Evolutionary conservation across 805 yeast genomes (phyloP).

Genomic region (Cyberlindnera nakhonratchasimensis): DNA sequence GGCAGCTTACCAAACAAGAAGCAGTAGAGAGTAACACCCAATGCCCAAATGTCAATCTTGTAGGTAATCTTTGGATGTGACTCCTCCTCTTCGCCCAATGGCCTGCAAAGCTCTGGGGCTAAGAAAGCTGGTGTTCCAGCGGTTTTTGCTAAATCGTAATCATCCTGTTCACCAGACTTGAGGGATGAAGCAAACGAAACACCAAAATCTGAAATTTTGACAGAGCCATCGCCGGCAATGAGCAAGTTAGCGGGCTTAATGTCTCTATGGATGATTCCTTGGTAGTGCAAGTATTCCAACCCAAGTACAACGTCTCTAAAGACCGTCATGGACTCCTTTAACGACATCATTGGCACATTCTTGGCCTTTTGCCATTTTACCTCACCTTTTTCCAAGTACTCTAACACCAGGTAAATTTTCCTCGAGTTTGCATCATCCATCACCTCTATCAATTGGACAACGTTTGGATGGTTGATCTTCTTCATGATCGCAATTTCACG

Average conservation of each 20-base stretch:
- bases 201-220: constrained; percentile 96
- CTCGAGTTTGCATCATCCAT: constrained; percentile 80
- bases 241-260: constrained; percentile 92
- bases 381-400: constrained; percentile 88
- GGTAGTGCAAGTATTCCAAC: constrained; percentile 83
- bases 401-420: constrained; percentile 86
- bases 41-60: constrained; percentile 96
- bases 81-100: constrained; percentile 29
- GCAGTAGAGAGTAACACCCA: constrained; percentile 90
- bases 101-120: constrained; percentile 87
- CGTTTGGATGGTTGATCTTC: constrained; percentile 87
- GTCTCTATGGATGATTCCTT: constrained; percentile 91
- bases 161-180: constrained; percentile 48
- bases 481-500: constrained; percentile 92
- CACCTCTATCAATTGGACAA: constrained; percentile 83
- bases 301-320: constrained; percentile 85
- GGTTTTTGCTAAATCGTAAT: constrained; percentile 85
- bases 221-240: constrained; percentile 63
- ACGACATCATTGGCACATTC: constrained; percentile 65
- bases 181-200: constrained; percentile 69
- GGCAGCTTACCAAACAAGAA: constrained; percentile 86
- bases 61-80: constrained; percentile 55
- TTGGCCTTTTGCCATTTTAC: constrained; percentile 67
- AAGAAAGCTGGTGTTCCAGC: constrained; percentile 98
- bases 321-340: constrained; percentile 63